Evolutionary conservation across 2,329 filamentous ascomycete genomes (phyloP).

Genomic region (Colletotrichum sp.): DNA sequence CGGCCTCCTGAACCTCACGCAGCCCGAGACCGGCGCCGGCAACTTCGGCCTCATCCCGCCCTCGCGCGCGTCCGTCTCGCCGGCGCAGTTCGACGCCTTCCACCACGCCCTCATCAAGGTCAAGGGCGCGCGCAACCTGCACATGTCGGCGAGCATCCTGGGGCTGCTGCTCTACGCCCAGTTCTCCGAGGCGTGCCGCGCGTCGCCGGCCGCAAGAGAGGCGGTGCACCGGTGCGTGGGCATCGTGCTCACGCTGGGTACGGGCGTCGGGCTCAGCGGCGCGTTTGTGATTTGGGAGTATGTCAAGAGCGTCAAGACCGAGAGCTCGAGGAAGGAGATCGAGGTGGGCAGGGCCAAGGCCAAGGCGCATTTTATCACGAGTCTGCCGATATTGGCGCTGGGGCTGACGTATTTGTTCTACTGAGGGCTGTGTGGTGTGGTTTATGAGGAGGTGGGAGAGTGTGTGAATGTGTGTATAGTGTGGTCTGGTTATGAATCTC

Average conservation of each 20-base stretch:
- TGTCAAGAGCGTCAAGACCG: background rate
- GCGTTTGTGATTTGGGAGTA: constrained; percentile 4
- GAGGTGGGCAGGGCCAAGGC: constrained; percentile 4
- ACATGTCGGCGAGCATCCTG: constrained; percentile 13
- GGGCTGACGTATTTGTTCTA: background rate
- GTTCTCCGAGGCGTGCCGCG: constrained; percentile 2
- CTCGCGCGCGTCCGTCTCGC: background rate
- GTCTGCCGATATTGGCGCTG: constrained; percentile 6
- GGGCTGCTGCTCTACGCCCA: constrained; percentile 2
- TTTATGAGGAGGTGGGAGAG: background rate
- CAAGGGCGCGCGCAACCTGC: constrained; percentile 16
- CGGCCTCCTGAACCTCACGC: constrained; percentile 8
- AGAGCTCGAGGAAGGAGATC: background rate
- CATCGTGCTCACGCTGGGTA: constrained; percentile 4
- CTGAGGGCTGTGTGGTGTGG: background rate
- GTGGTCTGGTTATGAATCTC: background rate
- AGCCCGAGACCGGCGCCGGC: constrained; percentile 9
- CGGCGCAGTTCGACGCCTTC: constrained; percentile 14
- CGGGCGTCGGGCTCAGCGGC: constrained; percentile 8
- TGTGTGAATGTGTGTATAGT: background rate
- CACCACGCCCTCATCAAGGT: constrained; percentile 15
- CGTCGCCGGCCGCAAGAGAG: background rate
- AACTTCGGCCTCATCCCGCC: constrained; percentile 11
- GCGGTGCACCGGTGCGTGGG: constrained; percentile 10
- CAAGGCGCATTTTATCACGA: constrained; percentile 2